Evolutionary conservation across 2,329 filamentous ascomycete species (phyloP).

Genomic region (Cladosporium sp.): DNA sequence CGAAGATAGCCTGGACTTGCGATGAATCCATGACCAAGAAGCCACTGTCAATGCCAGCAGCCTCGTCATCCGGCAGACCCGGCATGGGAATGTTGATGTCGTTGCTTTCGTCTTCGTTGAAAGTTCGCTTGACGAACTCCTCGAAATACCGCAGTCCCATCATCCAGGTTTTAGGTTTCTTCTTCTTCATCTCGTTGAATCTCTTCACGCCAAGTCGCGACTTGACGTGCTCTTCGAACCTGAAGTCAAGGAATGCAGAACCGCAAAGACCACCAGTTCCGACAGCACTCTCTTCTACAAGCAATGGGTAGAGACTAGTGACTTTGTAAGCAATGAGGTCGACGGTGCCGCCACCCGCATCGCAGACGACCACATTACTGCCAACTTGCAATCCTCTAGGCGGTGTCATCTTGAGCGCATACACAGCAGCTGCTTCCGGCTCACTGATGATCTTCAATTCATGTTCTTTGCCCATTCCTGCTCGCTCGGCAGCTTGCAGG

Average conservation of each 20-base stretch:
- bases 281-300: constrained; percentile 73
- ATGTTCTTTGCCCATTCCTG: constrained; percentile 67
- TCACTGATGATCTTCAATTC: constrained; percentile 76
- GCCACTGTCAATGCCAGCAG: constrained; percentile 67
- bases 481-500: constrained; percentile 68
- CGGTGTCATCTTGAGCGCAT: constrained; percentile 73
- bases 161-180: constrained; percentile 73
- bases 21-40: constrained; percentile 71
- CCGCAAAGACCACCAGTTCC: constrained; percentile 74
- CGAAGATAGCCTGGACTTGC: constrained; percentile 57
- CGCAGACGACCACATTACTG: constrained; percentile 55
- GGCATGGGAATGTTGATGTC: constrained; percentile 77
- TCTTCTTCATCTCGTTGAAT: constrained; percentile 70
- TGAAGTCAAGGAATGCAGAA: constrained; percentile 73
- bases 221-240: constrained; percentile 73
- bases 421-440: constrained; percentile 74
- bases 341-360: constrained; percentile 56
- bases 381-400: constrained; percentile 68
- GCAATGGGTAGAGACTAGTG: constrained; percentile 64
- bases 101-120: constrained; percentile 60
- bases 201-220: constrained; percentile 57
- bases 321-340: constrained; percentile 82
- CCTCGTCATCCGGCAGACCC: constrained; percentile 70
- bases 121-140: constrained; percentile 79
- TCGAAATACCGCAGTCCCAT: constrained; percentile 72